Evolutionary conservation across 2,329 filamentous ascomycete genomes (phyloP).

Genomic region (Apiospora koreana): DNA sequence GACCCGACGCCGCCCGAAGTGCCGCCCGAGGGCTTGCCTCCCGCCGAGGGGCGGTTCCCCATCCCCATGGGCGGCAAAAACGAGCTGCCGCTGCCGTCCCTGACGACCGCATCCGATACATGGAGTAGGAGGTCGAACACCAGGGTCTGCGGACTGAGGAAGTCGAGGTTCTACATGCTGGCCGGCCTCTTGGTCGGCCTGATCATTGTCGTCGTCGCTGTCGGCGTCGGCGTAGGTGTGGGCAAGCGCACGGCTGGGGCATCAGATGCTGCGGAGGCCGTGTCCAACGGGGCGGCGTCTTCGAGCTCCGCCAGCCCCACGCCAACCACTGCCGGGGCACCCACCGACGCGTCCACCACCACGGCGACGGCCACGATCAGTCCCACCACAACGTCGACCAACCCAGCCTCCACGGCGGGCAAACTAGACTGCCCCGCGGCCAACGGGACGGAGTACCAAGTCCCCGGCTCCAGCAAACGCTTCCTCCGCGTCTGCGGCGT

Average conservation of each 20-base stretch:
- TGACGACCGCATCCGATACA: constrained; percentile 8
- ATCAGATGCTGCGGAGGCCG: constrained; percentile 16
- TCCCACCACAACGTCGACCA: constrained; percentile 12
- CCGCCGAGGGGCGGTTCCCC: constrained; percentile 13
- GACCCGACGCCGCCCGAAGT: constrained; percentile 27
- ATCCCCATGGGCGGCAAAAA: constrained; percentile 15
- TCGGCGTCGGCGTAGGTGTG: constrained; percentile 39
- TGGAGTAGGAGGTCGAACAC: constrained; percentile 12
- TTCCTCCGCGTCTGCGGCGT: constrained; percentile 48
- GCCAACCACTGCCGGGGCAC: not conserved
- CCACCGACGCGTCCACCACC: not conserved
- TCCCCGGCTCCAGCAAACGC: constrained; percentile 39
- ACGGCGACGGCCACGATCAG: constrained; percentile 11
- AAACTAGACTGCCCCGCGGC: constrained; percentile 41
- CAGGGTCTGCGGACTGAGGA: constrained; percentile 30
- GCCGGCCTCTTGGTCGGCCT: constrained; percentile 31
- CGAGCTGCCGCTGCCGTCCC: constrained; percentile 15
- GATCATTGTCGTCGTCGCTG: constrained; percentile 32
- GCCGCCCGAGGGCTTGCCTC: constrained; percentile 14
- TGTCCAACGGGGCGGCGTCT: not conserved
- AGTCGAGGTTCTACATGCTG: constrained; percentile 37
- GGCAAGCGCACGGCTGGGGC: constrained; percentile 10
- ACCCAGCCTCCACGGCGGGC: constrained; percentile 14
- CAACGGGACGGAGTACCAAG: constrained; percentile 46
- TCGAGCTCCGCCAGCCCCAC: not conserved